phyloP scores from a whole-genome alignment of 2,329 filamentous ascomycete species.

The Aspergillus transmontanensis region DNA sequence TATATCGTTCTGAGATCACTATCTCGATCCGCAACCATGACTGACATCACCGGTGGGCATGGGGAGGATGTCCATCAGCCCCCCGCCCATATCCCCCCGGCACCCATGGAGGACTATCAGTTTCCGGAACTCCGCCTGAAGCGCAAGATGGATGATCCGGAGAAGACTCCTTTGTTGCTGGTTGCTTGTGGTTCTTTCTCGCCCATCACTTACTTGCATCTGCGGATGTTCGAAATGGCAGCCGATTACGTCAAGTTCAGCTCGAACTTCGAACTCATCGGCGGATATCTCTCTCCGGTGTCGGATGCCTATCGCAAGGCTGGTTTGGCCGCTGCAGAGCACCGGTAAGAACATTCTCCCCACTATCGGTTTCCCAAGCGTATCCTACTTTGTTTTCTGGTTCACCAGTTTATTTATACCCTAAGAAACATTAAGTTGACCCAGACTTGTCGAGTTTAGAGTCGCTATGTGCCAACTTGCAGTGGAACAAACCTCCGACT shows the following conservation, averaged over 20 bases:
- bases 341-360: slow-evolving; percentile 53
- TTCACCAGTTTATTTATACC: neutral
- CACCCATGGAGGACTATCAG: slow-evolving; percentile 43
- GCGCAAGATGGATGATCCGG: slow-evolving; percentile 49
- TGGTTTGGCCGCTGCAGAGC: slow-evolving; percentile 71
- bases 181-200: slow-evolving; percentile 65
- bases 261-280: slow-evolving; percentile 80
- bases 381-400: neutral
- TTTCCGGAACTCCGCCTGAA: slow-evolving; percentile 50
- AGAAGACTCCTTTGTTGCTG: slow-evolving; percentile 50
- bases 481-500: slow-evolving; percentile 69
- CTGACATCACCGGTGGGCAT: slow-evolving; percentile 29
- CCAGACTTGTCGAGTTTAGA: slow-evolving; percentile 38
- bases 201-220: slow-evolving; percentile 58
- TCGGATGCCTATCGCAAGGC: slow-evolving; percentile 78
- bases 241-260: slow-evolving; percentile 76
- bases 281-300: slow-evolving; percentile 81
- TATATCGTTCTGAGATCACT: neutral
- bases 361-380: neutral
- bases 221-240: slow-evolving; percentile 88
- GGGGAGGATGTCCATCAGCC: slow-evolving; percentile 32
- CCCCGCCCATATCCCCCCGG: slow-evolving; percentile 25
- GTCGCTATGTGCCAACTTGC: slow-evolving; percentile 87
- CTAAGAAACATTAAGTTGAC: slow-evolving; percentile 2
- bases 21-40: slow-evolving; percentile 30